These are phyloP conservation scores for Pneumocystis jirovecii DNA, from an alignment of 1,139 yeast species.

Conservation along the genomic window DNA sequence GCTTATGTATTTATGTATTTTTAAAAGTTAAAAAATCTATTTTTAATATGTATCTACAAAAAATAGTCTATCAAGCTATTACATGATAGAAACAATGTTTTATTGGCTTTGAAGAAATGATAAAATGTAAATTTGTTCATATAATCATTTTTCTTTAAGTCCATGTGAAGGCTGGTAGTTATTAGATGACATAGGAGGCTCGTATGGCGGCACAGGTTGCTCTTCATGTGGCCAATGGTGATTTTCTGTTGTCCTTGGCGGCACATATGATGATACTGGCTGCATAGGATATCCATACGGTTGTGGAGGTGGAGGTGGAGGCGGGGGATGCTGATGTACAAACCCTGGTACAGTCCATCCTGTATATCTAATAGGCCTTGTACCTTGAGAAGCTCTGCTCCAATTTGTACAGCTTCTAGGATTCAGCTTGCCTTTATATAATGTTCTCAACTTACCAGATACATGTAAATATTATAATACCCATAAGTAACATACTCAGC, in stretches of 20 bases:
- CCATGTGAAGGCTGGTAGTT: neutral
- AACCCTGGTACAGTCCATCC: slow-evolving; percentile 10
- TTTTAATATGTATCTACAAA: no score
- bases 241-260: neutral
- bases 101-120: neutral
- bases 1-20: no score
- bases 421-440: neutral
- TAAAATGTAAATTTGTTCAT: neutral
- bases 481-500: neutral
- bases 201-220: neutral
- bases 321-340: no score
- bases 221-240: neutral
- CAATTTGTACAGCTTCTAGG: neutral
- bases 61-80: no score
- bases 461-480: neutral
- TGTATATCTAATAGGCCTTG: slow-evolving; percentile 9
- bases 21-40: no score
- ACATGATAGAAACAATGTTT: neutral
- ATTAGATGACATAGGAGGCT: neutral
- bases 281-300: neutral
- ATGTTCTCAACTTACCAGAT: neutral
- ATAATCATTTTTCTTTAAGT: neutral
- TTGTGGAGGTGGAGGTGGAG: slow-evolving; percentile 5
- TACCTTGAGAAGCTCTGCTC: slow-evolving; percentile 2
- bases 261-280: neutral